Percentiles rank a stretch among this genome's conserved stretches.
Conservation (phyloP, 139 green algal species). For the Desmodesmus armatus region DNA sequence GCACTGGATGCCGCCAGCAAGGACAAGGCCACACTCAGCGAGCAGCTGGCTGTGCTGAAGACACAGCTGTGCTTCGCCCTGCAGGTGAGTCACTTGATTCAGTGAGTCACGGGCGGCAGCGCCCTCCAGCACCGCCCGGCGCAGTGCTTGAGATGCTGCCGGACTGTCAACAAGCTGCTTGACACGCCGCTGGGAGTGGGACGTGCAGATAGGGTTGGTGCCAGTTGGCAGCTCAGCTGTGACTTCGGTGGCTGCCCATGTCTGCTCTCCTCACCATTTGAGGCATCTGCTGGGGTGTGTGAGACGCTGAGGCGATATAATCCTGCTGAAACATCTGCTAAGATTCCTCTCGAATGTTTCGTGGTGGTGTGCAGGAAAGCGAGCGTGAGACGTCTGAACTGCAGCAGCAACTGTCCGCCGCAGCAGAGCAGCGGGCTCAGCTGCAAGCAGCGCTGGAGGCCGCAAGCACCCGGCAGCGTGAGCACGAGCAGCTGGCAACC, state of each 20-base stretch:
- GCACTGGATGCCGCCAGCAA: constrained; percentile 47
- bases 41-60: constrained; percentile 70
- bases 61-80: constrained; percentile 64
- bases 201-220: no score
- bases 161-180: neutral
- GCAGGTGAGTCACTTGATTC: constrained; percentile 54
- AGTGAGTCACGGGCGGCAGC: no score
- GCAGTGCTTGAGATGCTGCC: neutral
- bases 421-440: constrained; percentile 39
- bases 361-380: constrained; percentile 53
- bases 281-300: neutral
- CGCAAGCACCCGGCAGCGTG: constrained; percentile 40
- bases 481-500: constrained; percentile 60
- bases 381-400: constrained; percentile 55
- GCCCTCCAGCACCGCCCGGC: neutral
- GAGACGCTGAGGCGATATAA: neutral
- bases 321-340: neutral
- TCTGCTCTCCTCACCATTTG: no score
- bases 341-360: neutral
- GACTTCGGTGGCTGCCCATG: no score
- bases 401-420: constrained; percentile 39
- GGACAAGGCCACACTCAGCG: constrained; percentile 51
- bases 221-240: no score
- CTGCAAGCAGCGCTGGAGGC: constrained; percentile 48
- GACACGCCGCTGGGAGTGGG: neutral